These are phyloP conservation scores for Cnidoscolus chayamansa DNA, from an alignment of 441 rosid species.

Conservation along the genomic window DNA sequence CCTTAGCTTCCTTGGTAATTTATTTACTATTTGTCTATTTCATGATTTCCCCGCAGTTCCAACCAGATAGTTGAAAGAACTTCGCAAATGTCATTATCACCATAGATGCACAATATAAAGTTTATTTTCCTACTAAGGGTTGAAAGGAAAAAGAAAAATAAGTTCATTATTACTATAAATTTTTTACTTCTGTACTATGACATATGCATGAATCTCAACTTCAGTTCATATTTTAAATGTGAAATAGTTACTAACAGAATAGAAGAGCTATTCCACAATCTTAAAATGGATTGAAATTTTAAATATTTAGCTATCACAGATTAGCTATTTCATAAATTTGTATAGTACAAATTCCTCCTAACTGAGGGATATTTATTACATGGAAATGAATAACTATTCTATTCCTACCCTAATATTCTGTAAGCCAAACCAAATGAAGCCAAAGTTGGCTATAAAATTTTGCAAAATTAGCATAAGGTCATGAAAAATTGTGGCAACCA, in stretches of 20 bases:
- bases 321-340: too few species aligned
- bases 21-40: background rate
- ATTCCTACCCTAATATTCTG: too few species aligned
- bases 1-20: background rate
- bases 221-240: too few species aligned
- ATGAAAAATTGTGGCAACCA: background rate
- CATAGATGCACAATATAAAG: background rate
- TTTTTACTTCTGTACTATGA: background rate
- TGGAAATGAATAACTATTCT: too few species aligned
- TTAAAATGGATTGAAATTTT: too few species aligned
- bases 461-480: background rate
- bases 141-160: background rate
- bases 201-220: background rate
- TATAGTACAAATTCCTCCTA: too few species aligned
- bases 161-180: background rate
- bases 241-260: too few species aligned
- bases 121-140: background rate
- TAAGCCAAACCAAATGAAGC: too few species aligned
- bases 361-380: too few species aligned
- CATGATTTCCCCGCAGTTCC: background rate
- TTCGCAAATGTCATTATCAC: background rate
- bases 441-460: too few species aligned
- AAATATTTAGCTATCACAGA: too few species aligned
- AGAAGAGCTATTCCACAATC: too few species aligned
- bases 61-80: background rate